Percentiles rank a stretch among this genome's conserved stretches.
These are phyloP conservation scores for Amphirosellinia nigrospora DNA, from an alignment of 495 filamentous ascomycete genomes.

Conservation along the genomic window DNA sequence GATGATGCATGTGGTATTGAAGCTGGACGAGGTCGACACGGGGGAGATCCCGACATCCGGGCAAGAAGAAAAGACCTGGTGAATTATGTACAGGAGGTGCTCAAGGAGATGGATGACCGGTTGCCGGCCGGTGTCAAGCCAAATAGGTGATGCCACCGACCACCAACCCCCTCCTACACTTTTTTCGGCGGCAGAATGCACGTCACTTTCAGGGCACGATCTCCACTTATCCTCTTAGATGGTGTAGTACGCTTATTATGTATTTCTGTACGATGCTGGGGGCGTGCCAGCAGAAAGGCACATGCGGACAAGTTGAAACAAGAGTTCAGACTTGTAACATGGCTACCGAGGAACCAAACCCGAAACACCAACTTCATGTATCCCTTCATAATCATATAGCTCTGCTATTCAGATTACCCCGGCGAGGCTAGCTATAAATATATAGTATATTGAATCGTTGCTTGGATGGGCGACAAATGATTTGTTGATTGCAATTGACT, in stretches of 20 bases:
- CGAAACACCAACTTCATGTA: background rate
- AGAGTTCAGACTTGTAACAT: slow-evolving; percentile 17
- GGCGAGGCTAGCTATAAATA: slow-evolving; percentile 1
- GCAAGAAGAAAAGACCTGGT: slow-evolving; percentile 76
- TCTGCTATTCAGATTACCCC: background rate
- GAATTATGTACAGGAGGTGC: slow-evolving; percentile 68
- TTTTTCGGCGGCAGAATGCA: background rate
- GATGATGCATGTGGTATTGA: slow-evolving; percentile 80
- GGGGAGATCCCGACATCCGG: slow-evolving; percentile 69
- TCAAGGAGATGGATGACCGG: slow-evolving; percentile 67
- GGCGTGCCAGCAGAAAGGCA: background rate
- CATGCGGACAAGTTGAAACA: background rate
- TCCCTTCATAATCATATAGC: background rate
- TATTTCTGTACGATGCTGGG: background rate
- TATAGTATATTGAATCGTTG: background rate
- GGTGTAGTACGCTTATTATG: slow-evolving; percentile 14
- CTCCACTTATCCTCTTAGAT: background rate
- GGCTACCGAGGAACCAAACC: background rate
- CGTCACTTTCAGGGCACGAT: background rate
- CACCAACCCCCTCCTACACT: background rate
- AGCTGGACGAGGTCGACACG: slow-evolving; percentile 82
- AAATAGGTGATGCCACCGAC: slow-evolving; percentile 26
- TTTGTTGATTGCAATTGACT: background rate
- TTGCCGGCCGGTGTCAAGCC: slow-evolving; percentile 21
- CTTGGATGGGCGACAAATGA: background rate